Percentiles rank a stretch among this genome's conserved stretches.
Conservation (phyloP, 441 rosid species). For the Adansonia grandidieri region DNA sequence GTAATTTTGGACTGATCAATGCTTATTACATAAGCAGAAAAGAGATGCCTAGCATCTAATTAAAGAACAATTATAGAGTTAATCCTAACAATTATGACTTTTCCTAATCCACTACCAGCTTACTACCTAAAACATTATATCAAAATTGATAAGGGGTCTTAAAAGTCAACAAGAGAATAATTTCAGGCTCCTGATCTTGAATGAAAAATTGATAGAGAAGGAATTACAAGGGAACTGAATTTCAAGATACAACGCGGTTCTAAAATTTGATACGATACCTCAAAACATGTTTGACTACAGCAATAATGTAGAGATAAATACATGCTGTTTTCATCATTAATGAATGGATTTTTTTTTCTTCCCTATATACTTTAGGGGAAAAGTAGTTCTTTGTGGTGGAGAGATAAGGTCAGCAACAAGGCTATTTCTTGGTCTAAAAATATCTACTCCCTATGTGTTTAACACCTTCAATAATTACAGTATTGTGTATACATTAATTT, state of each 20-base stretch:
- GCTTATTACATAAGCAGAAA: background rate
- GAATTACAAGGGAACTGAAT: background rate
- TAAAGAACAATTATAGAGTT: background rate
- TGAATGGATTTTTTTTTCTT: too few species aligned
- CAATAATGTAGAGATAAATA: too few species aligned
- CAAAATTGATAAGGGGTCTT: conserved; percentile 10
- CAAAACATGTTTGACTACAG: too few species aligned
- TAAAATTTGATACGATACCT: too few species aligned
- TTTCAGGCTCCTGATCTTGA: background rate
- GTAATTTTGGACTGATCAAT: background rate
- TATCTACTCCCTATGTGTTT: background rate
- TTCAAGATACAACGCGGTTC: background rate
- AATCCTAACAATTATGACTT: conserved; percentile 26
- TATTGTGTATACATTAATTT: background rate
- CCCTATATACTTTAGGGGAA: too few species aligned
- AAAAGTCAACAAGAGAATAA: conserved; percentile 25
- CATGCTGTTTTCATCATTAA: background rate
- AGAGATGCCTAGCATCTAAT: background rate
- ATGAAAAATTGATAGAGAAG: background rate
- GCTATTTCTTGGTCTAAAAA: background rate
- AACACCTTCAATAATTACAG: background rate
- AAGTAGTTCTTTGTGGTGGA: background rate
- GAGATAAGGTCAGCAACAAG: background rate
- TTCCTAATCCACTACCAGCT: conserved; percentile 25
- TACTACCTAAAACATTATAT: conserved; percentile 26